A percentile compares a stretch with the other conserved stretches of the same genome.
Evolutionary conservation across 2,329 filamentous ascomycete species (phyloP).

Genomic region (Paraconiothyrium sp.): DNA sequence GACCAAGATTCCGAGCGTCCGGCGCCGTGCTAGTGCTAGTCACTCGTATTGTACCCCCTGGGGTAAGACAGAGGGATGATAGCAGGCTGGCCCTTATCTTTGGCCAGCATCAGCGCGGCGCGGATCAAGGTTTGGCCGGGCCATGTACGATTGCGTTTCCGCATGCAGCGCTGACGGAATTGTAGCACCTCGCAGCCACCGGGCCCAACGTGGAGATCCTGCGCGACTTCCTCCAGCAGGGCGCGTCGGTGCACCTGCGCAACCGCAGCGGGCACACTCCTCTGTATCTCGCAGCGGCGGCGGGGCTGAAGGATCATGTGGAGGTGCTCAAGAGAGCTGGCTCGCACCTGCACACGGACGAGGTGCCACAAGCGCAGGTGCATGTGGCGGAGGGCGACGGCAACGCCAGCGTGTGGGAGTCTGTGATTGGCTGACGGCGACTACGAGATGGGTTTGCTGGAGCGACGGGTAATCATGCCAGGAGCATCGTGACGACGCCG

Average conservation of each 20-base stretch:
- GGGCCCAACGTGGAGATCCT: slow-evolving; percentile 65
- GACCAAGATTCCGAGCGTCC: background rate
- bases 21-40: background rate
- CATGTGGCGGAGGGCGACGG: slow-evolving; percentile 48
- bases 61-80: slow-evolving; percentile 26
- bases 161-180: slow-evolving; percentile 39
- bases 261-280: slow-evolving; percentile 67
- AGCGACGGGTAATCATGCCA: slow-evolving; percentile 43
- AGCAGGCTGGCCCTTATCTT: slow-evolving; percentile 43
- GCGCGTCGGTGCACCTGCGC: slow-evolving; percentile 67
- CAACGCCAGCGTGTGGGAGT: slow-evolving; percentile 42
- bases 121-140: slow-evolving; percentile 38
- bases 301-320: slow-evolving; percentile 64
- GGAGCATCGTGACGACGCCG: slow-evolving; percentile 25
- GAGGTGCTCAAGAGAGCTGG: slow-evolving; percentile 64
- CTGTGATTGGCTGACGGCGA: slow-evolving; percentile 43
- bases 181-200: slow-evolving; percentile 66
- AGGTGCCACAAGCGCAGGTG: slow-evolving; percentile 62
- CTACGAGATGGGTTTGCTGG: slow-evolving; percentile 25
- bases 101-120: slow-evolving; percentile 27
- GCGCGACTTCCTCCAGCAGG: slow-evolving; percentile 64
- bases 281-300: slow-evolving; percentile 67
- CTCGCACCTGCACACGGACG: slow-evolving; percentile 68
- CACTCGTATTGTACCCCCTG: slow-evolving; percentile 25
- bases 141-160: slow-evolving; percentile 41